Percentiles rank a stretch among this genome's conserved stretches.
phyloP scores from a whole-genome alignment of 805 yeast species.

The Scheffersomyces stipitis region DNA sequence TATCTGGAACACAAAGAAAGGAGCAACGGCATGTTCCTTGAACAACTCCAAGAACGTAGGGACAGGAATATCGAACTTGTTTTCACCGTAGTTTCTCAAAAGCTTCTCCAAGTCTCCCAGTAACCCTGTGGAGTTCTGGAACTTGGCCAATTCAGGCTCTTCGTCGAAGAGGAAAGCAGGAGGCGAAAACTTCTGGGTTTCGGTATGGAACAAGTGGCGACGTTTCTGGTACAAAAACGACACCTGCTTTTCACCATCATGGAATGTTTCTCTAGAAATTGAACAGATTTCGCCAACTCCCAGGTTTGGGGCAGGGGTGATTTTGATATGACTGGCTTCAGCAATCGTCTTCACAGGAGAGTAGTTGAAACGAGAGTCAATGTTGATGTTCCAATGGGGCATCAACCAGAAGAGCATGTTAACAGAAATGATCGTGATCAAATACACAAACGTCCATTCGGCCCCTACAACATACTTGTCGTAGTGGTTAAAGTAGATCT shows the following conservation, averaged over 20 bases:
- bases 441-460: constrained; percentile 94
- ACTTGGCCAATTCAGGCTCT: constrained; percentile 52
- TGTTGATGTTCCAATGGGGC: constrained; percentile 89
- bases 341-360: constrained; percentile 47
- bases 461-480: constrained; percentile 82
- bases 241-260: constrained; percentile 58
- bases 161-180: constrained; percentile 75
- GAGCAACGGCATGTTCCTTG: constrained; percentile 97
- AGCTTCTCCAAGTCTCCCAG: constrained; percentile 50
- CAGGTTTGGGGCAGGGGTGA: constrained; percentile 79
- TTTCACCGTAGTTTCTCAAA: constrained; percentile 71
- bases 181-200: constrained; percentile 62
- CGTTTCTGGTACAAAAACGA: constrained; percentile 90
- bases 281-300: constrained; percentile 81
- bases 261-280: constrained; percentile 54
- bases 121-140: constrained; percentile 58
- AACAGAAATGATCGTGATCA: constrained; percentile 69
- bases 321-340: constrained; percentile 70
- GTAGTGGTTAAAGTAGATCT: constrained; percentile 65
- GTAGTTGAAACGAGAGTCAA: constrained; percentile 72
- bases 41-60: constrained; percentile 90
- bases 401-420: constrained; percentile 79
- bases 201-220: constrained; percentile 70
- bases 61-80: constrained; percentile 90
- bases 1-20: constrained; percentile 93